These are phyloP conservation scores for Verticillium dahliae DNA, from an alignment of 2,329 filamentous ascomycete species.

Conservation along the genomic window DNA sequence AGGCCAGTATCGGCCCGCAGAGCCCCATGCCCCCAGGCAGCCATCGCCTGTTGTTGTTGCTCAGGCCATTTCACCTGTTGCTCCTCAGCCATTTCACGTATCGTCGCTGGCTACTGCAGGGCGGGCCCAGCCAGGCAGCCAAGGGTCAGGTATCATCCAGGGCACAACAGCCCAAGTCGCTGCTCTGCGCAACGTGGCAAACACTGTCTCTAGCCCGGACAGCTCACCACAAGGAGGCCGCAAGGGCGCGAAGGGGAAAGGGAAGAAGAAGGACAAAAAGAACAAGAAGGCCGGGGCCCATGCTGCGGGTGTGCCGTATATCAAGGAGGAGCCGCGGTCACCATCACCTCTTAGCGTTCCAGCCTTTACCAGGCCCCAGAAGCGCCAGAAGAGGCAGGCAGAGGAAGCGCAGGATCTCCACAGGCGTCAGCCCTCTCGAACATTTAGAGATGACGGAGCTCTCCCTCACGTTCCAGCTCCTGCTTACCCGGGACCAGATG, in stretches of 20 bases:
- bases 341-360: constrained; percentile 51
- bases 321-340: constrained; percentile 60
- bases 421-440: constrained; percentile 19
- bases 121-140: constrained; percentile 20
- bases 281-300: constrained; percentile 44
- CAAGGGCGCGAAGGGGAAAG: constrained; percentile 40
- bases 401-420: constrained; percentile 31
- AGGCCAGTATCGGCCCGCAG: constrained; percentile 6
- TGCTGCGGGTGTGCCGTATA: constrained; percentile 44
- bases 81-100: constrained; percentile 68
- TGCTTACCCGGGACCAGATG: constrained; percentile 27
- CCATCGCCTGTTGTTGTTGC: constrained; percentile 62
- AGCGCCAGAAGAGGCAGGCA: constrained; percentile 44
- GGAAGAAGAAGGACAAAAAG: constrained; percentile 40
- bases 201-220: constrained; percentile 48
- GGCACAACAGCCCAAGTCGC: constrained; percentile 47
- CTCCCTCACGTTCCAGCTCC: constrained; percentile 12
- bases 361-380: constrained; percentile 47
- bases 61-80: constrained; percentile 66
- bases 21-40: constrained; percentile 19
- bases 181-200: constrained; percentile 45
- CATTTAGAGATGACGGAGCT: constrained; percentile 21
- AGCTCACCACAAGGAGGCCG: constrained; percentile 51
- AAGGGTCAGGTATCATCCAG: constrained; percentile 24
- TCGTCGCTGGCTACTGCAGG: constrained; percentile 47